Evolutionary conservation across 768 basidiomycete species (phyloP).

Genomic region (Royoungia palumana): DNA sequence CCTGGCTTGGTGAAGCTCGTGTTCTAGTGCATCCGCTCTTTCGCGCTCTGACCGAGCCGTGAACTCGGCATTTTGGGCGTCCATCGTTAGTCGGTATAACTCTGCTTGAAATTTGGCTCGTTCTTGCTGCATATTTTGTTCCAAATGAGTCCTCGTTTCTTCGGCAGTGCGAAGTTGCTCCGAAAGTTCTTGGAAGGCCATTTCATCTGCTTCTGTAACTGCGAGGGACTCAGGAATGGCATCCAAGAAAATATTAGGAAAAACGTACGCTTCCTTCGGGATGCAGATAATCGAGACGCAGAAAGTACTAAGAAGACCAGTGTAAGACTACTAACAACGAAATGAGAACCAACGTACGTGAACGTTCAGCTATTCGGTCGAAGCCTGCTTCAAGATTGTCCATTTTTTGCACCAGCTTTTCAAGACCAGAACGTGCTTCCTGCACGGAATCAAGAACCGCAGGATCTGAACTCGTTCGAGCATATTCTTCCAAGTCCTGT

Average conservation of each 20-base stretch:
- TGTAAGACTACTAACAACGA: background rate
- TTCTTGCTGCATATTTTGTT: conserved; percentile 56
- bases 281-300: conserved; percentile 63
- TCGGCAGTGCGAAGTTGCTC: conserved; percentile 62
- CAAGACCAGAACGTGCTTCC: conserved; percentile 59
- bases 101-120: conserved; percentile 54
- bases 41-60: conserved; percentile 44
- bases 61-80: conserved; percentile 40
- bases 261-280: conserved; percentile 68
- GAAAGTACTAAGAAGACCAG: conserved; percentile 57
- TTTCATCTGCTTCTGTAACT: conserved; percentile 76
- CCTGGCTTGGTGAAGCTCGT: conserved; percentile 59
- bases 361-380: conserved; percentile 82
- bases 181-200: conserved; percentile 67
- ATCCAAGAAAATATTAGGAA: background rate
- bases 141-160: conserved; percentile 55
- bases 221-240: conserved; percentile 6
- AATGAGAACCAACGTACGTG: conserved; percentile 47
- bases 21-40: conserved; percentile 54
- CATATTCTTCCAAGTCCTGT: conserved; percentile 61
- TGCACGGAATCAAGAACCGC: conserved; percentile 53
- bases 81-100: conserved; percentile 48
- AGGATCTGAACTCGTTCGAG: conserved; percentile 43
- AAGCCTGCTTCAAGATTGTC: conserved; percentile 77
- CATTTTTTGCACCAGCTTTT: conserved; percentile 73